phyloP scores from a whole-genome alignment of 805 yeast species.

The Suhomyces prunicola region DNA sequence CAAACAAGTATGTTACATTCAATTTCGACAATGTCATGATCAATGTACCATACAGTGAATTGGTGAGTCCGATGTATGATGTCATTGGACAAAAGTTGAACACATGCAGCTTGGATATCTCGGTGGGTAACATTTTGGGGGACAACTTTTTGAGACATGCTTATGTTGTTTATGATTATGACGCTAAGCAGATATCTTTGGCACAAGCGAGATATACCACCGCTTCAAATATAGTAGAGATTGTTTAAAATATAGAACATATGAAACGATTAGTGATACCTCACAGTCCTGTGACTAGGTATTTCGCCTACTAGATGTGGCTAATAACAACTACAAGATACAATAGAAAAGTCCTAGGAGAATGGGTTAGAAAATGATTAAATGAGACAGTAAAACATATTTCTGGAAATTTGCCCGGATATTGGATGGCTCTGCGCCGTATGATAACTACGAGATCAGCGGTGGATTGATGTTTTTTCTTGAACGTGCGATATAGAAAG shows the following conservation, averaged over 20 bases:
- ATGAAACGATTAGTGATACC: too few species aligned
- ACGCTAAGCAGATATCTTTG: constrained; percentile 38
- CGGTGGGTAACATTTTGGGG: constrained; percentile 36
- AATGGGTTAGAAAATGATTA: neutral
- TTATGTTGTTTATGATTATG: constrained; percentile 56
- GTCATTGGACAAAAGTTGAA: neutral
- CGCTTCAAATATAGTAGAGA: constrained; percentile 5
- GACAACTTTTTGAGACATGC: constrained; percentile 52
- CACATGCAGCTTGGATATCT: neutral
- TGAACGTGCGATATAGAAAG: neutral
- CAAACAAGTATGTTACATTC: constrained; percentile 4
- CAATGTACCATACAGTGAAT: constrained; percentile 6
- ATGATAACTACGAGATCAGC: neutral
- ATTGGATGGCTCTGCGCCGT: neutral
- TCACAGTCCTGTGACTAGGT: too few species aligned
- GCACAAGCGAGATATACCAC: constrained; percentile 43
- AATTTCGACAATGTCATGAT: constrained; percentile 4
- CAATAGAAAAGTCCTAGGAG: too few species aligned
- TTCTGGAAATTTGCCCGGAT: neutral
- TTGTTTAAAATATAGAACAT: neutral
- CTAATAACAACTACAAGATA: too few species aligned
- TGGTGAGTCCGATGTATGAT: neutral
- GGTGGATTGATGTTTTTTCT: neutral
- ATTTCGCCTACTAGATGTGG: too few species aligned
- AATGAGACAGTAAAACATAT: neutral